Evolutionary conservation across 495 filamentous ascomycete species (phyloP), one percentile per base, ranked within the genome.

Genomic region (Thozetella sp.): DNA sequence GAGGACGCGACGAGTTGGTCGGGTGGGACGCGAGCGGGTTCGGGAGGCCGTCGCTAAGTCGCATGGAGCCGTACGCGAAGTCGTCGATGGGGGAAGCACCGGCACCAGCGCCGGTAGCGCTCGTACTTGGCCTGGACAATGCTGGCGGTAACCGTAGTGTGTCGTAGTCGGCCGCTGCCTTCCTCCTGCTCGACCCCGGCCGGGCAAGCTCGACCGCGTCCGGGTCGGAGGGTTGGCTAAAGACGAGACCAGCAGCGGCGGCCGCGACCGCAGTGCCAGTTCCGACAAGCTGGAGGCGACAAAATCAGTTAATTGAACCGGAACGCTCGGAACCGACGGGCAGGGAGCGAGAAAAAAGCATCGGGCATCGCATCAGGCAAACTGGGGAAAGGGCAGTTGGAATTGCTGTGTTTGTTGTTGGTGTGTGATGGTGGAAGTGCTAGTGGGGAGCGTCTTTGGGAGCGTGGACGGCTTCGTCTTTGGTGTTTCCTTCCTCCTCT

Each of bases 261-360:
- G 84, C 80, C 57, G 86, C 84, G 55, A 87, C 83, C 17, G 82
- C 77, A 68, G 81, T 83, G 68, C 83, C 80, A 65, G 82, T 77
- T 67, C 82, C 83, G 72, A 84, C 79, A 54, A 86, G 81, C 83
- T 86, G 61, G 27, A 59, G 43, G 55, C 19, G 48, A 57, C 27
- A 2, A 55, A 59, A 48, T 30, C 27, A 48, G 30, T 37, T 48
- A 25, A 58, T 19, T 26, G 11, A 22, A n/a, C n/a, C n/a, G n/a
- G n/a, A n/a, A n/a, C n/a, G n/a, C n/a, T n/a, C n/a, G n/a, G n/a
- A n/a, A n/a, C n/a, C n/a, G n/a, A n/a, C n/a, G n/a, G n/a, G n/a
- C n/a, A n/a, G n/a, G n/a, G n/a, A n/a, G n/a, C n/a, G n/a, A n/a
- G n/a, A 55, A 22, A 58, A 66, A 60, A 66, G 66, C 56, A 61